A percentile compares a stretch with the other conserved stretches of the same genome.
Evolutionary conservation across 2,329 filamentous ascomycete genomes (phyloP).

Genomic region (Monilinia fructigena): DNA sequence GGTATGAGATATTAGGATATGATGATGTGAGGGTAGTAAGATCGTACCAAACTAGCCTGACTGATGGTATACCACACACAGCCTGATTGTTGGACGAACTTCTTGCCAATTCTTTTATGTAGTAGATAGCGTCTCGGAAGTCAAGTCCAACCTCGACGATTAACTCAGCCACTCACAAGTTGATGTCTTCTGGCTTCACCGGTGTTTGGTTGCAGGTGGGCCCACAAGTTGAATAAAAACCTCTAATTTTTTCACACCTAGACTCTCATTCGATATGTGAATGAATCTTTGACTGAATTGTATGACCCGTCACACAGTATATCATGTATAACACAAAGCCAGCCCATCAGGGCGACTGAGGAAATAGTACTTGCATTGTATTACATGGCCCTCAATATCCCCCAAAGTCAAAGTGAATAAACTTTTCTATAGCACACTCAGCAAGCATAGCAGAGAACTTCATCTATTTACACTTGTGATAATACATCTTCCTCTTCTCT

Average conservation of each 20-base stretch:
- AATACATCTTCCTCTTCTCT: not conserved
- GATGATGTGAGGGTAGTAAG: not conserved
- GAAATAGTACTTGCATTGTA: slow-evolving; percentile 10
- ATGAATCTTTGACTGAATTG: not conserved
- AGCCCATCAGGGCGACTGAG: slow-evolving; percentile 20
- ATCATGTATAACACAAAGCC: slow-evolving; percentile 11
- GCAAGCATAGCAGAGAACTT: slow-evolving; percentile 23
- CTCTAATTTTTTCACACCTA: not conserved
- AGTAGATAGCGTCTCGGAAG: not conserved
- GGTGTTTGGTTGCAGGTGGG: not conserved
- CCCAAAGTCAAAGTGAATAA: slow-evolving; percentile 5
- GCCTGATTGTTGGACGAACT: not conserved
- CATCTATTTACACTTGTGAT: slow-evolving; percentile 24
- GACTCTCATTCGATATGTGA: not conserved
- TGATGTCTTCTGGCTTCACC: not conserved
- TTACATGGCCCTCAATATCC: not conserved
- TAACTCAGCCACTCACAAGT: not conserved
- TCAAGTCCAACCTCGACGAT: not conserved
- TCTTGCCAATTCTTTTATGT: slow-evolving; percentile 3
- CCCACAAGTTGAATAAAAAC: not conserved
- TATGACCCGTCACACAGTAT: not conserved
- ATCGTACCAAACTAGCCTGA: not conserved
- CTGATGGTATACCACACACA: not conserved
- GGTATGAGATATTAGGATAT: slow-evolving; percentile 8
- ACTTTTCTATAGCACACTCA: slow-evolving; percentile 25